phyloP scores from a whole-genome alignment of 176 grass and related monocot species.

The Areca catechu region DNA sequence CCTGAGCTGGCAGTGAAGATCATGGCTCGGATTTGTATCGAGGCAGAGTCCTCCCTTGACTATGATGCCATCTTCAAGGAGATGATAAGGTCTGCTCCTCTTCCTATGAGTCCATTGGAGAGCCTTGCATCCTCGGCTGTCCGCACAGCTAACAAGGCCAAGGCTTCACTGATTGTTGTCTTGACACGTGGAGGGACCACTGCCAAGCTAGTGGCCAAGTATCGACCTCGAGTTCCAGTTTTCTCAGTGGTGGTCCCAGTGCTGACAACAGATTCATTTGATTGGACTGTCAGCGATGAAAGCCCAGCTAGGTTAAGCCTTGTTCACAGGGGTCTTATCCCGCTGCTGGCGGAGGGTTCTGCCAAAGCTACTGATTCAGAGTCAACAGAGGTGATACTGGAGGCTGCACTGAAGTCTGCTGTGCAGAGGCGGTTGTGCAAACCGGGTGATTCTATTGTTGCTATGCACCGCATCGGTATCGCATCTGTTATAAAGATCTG shows the following conservation, averaged over 20 bases:
- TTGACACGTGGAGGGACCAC: conserved; percentile 88
- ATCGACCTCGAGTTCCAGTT: conserved; percentile 74
- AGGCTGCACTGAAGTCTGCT: conserved; percentile 52
- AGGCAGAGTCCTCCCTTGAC: conserved; percentile 85
- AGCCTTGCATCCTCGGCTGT: conserved; percentile 84
- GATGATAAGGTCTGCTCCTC: conserved; percentile 66
- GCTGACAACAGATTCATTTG: conserved; percentile 60
- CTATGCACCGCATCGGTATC: conserved; percentile 63
- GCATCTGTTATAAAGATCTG: conserved; percentile 97
- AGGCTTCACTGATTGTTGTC: conserved; percentile 59
- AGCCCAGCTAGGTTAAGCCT: conserved; percentile 68
- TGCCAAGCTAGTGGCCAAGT: conserved; percentile 71
- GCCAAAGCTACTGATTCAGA: conserved; percentile 82
- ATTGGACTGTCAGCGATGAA: conserved; percentile 74
- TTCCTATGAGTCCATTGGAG: conserved; percentile 88
- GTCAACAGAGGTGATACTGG: conserved; percentile 73
- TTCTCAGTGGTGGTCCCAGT: conserved; percentile 78
- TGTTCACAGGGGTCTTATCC: conserved; percentile 69
- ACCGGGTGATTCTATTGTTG: conserved; percentile 61
- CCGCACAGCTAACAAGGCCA: conserved; percentile 75
- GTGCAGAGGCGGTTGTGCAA: conserved; percentile 62
- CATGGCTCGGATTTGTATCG: conserved; percentile 78
- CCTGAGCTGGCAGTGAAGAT: conserved; percentile 88
- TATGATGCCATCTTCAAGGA: conserved; percentile 67
- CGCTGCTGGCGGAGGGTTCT: conserved; percentile 68